A percentile compares a stretch with the other conserved stretches of the same genome.
phyloP scores from a whole-genome alignment of 192 early-diverging fungal genomes.

The Backusella morwellensis region DNA sequence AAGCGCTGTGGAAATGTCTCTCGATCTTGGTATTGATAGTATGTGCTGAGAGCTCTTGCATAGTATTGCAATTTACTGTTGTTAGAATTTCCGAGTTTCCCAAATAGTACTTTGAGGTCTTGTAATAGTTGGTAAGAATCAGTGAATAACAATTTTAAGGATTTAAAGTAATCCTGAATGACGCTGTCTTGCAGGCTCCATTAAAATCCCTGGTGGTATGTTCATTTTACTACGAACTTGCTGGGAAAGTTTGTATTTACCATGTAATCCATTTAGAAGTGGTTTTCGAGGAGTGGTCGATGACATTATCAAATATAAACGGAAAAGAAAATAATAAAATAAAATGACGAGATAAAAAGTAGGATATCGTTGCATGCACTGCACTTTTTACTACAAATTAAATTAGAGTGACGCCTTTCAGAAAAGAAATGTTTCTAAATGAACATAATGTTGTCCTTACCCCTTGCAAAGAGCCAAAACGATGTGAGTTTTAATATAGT shows the following conservation, averaged over 20 bases:
- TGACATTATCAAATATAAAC: background rate
- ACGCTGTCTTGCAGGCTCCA: background rate
- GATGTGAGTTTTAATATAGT: too few species aligned
- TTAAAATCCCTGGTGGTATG: background rate
- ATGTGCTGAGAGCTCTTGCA: background rate
- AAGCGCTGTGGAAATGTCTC: background rate
- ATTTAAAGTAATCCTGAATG: background rate
- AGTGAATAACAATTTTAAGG: background rate
- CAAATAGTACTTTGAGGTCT: background rate
- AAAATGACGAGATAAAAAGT: background rate
- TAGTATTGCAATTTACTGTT: background rate
- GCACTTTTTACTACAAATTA: too few species aligned
- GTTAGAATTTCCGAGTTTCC: background rate
- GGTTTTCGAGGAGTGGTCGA: background rate
- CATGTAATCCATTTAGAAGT: background rate
- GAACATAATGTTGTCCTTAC: too few species aligned
- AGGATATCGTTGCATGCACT: too few species aligned
- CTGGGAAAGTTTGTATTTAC: background rate
- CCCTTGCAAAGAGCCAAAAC: too few species aligned
- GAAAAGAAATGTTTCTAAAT: too few species aligned
- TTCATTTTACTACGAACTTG: background rate
- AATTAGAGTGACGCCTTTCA: too few species aligned
- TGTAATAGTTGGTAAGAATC: background rate
- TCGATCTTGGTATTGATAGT: background rate
- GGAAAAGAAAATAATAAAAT: background rate